phyloP scores from a whole-genome alignment of 768 basidiomycete genomes.

The Tylopilus sp. region DNA sequence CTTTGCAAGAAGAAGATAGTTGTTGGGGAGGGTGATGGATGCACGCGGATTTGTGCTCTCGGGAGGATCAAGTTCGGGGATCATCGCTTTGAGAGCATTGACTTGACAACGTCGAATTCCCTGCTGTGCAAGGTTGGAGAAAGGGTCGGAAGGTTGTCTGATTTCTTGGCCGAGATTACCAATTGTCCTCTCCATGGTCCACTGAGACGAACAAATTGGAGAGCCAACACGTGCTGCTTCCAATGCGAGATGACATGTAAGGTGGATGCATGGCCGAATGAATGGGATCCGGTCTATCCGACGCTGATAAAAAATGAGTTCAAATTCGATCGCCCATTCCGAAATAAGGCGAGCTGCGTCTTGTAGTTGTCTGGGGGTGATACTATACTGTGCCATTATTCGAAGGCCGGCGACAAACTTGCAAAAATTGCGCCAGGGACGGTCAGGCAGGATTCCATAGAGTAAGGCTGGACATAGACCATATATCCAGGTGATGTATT shows the following conservation, averaged over 20 bases:
- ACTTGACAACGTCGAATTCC: background rate
- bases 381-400: background rate
- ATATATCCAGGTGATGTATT: background rate
- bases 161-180: background rate
- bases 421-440: background rate
- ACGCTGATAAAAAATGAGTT: background rate
- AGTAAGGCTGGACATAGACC: background rate
- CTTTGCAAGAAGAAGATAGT: too few species aligned
- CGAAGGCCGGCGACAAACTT: background rate
- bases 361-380: background rate
- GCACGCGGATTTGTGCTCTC: too few species aligned
- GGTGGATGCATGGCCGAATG: background rate
- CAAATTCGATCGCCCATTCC: background rate
- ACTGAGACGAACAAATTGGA: background rate
- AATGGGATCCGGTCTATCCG: background rate
- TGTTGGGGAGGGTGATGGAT: too few species aligned
- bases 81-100: background rate
- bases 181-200: slow-evolving; percentile 4
- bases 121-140: background rate
- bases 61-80: background rate
- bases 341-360: background rate
- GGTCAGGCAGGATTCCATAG: background rate
- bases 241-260: background rate
- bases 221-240: background rate
- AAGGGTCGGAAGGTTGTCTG: background rate